Base-by-base conservation (phyloP, 768 basidiomycete genomes). In the Lanmaoa pseudosensibilis region DNA sequence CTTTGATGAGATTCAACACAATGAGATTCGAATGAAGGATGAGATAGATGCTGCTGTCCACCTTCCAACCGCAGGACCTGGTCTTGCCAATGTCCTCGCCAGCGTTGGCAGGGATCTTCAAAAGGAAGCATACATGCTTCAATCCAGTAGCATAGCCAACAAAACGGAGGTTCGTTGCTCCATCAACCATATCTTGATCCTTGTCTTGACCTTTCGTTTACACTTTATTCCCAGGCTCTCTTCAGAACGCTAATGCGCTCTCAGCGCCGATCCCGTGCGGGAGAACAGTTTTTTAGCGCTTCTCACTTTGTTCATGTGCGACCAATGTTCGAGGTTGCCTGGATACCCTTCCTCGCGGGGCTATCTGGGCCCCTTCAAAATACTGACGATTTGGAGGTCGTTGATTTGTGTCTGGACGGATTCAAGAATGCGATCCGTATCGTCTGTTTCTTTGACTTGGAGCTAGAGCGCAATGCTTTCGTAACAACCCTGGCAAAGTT, bases 1-100 rank as follows among this genome's bases (percentile, higher is more conserved):
- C 59, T 99, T 83, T 69, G 94, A 98, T 64, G 92, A 98, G 41
- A 98, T 99, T 62, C 83, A 85, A 54, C 78, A 71, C 41, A 94
- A 97, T 64, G 97, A 99, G 72, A 98, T 99, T 63, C 83, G 92
- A 66, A 98, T 99, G 97, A 98, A 98, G 74, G 97, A 98, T 65
- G 96, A 99, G 75, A 76, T 94, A 25, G 94, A 95, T 63, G 77
- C 82, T 30, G 75, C 76, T 8, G 38, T 57, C 23, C 69, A 53
- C 56, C 65, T 83, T 23, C 70, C 76, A 10, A 65, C 77, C 5
- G 54, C 79, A 33, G 83, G 83, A 3, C 83, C 91, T 21, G 94
- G 94, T 13, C 73, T 97, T 36, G 88, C 92, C 1, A 86, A 83
- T 60, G 90, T 88, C 9, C 74, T 99, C 16, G 91, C 90, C 3